Evolutionary conservation across 2,329 filamentous ascomycete species (phyloP), one percentile per base, ranked within the genome.

Genomic region (Cryoendolithus antarcticus): DNA sequence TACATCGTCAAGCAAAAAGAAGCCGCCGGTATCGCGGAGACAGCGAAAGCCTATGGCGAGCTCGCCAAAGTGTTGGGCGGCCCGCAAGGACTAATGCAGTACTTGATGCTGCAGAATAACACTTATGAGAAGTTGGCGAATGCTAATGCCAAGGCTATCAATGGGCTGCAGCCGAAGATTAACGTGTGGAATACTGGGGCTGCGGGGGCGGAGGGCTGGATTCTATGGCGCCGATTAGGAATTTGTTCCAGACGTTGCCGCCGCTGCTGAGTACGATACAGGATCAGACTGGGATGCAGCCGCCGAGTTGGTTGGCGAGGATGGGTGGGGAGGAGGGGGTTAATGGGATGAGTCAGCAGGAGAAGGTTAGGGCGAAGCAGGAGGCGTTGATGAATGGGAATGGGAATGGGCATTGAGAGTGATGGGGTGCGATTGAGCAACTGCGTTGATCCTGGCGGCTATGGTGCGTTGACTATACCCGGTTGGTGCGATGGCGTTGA

Each of bases 81-180:
- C 0, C 82, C 86, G 2, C 72, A 78, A 29, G 82, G 82, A 21
- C 69, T 93, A 42, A 68, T 93, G 51, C 80, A 88, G 59, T 89
- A 82, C 68, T 72, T 89, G 63, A 93, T 93, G 86, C 77, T 93
- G 55, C 80, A 88, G 64, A 80, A 80, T 60, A 80, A 80, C 50
- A 83, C 80, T 0, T 89, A 85, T 59, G 74, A 83, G 55, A 72
- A 79, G 50, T 72, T 93, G 36, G 85, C 85, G 42, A 71, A 80
- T 51, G 83, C 82, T 36, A 93, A 93, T 51, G 84, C 81, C 34
- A 59, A 70, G 27, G 85, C 83, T 27, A 75, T 93, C 55, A 70
- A 75, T 37, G 85, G 85, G 19, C 63, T 93, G 48, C 74, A 86
- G 59, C 86, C 86, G 48, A 93, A 93, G 78, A 91, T 93, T 64